Evolutionary conservation across 2,329 filamentous ascomycete species (phyloP).

Genomic region (Gyromitra esculenta): DNA sequence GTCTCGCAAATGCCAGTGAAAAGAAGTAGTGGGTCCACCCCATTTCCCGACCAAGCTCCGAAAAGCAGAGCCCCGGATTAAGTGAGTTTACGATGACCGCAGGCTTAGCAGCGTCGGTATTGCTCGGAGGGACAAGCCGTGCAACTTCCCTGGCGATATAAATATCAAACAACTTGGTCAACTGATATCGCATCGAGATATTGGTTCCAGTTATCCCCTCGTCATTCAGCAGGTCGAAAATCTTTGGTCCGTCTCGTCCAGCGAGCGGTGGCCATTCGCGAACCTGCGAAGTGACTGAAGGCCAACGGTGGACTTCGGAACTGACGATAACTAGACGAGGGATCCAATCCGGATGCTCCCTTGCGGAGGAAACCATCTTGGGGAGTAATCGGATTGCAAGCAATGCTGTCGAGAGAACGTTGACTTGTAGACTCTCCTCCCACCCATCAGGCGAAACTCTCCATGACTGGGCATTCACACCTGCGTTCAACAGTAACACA

Average conservation of each 20-base stretch:
- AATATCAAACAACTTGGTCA: conserved; percentile 53
- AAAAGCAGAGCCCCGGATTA: conserved; percentile 54
- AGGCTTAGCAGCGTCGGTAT: background rate
- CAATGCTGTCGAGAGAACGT: conserved; percentile 68
- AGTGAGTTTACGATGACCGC: conserved; percentile 53
- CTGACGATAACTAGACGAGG: conserved; percentile 61
- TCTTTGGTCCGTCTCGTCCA: background rate
- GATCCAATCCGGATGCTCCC: conserved; percentile 59
- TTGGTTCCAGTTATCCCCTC: conserved; percentile 13
- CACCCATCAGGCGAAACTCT: conserved; percentile 61
- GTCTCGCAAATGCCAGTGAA: conserved; percentile 51
- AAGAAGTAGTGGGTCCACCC: background rate
- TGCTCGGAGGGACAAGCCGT: conserved; percentile 39
- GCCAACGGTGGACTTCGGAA: conserved; percentile 59
- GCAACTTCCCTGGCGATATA: conserved; percentile 53
- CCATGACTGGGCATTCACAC: background rate
- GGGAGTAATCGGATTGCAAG: conserved; percentile 67
- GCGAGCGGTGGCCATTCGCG: conserved; percentile 37
- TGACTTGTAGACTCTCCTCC: conserved; percentile 68
- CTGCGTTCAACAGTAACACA: conserved; percentile 24
- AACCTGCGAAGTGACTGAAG: conserved; percentile 55
- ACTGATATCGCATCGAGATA: conserved; percentile 46
- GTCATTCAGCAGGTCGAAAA: conserved; percentile 54
- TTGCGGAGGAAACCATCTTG: conserved; percentile 61
- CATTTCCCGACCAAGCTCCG: conserved; percentile 40